Conservation (phyloP, 2,329 filamentous ascomycete species). For the Diplodia intermedia region DNA sequence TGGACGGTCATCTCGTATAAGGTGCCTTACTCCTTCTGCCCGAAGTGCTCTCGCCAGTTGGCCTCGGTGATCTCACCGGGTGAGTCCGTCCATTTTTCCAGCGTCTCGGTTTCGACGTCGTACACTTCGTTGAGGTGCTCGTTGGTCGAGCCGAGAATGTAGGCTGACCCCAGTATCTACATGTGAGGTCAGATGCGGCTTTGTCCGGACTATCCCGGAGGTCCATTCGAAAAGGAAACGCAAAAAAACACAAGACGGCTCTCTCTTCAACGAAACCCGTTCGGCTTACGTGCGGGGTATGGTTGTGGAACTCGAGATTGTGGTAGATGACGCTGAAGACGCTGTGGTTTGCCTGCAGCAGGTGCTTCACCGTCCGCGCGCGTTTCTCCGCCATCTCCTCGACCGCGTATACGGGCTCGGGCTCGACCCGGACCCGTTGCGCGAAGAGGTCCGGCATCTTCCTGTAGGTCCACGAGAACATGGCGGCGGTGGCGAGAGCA, state of each 20-base stretch:
- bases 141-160: conserved; percentile 78
- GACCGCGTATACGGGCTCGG: conserved; percentile 64
- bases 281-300: conserved; percentile 71
- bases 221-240: background rate
- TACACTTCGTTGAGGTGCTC: conserved; percentile 81
- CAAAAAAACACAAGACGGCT: too few species aligned
- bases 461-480: conserved; percentile 23
- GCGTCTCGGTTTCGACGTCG: conserved; percentile 71
- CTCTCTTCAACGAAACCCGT: background rate
- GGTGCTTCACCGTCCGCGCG: conserved; percentile 83
- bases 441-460: conserved; percentile 26
- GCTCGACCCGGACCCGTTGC: background rate
- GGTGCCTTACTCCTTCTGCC: conserved; percentile 67
- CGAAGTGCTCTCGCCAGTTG: conserved; percentile 87
- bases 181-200: background rate
- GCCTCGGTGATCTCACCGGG: conserved; percentile 81
- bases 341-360: conserved; percentile 89
- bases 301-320: conserved; percentile 78
- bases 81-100: conserved; percentile 83
- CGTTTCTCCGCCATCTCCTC: conserved; percentile 81
- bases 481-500: conserved; percentile 16
- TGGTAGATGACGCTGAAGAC: conserved; percentile 87
- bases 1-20: too few species aligned
- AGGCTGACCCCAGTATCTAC: conserved; percentile 79
- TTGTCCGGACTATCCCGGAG: background rate